Evolutionary conservation across 257 asterid genomes (phyloP).

Genomic region (Perilla frutescens): DNA sequence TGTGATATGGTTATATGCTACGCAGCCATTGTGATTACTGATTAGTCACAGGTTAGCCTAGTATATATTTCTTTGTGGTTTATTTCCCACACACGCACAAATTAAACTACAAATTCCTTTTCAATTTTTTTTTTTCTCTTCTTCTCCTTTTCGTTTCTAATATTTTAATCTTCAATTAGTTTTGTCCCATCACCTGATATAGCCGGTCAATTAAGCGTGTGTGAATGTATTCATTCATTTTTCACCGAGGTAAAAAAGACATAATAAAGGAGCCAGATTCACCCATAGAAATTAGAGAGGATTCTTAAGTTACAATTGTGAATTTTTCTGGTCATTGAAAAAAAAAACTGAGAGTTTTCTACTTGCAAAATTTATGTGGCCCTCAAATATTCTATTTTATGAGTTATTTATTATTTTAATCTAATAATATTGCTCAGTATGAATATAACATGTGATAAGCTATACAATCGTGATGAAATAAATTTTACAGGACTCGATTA

Average conservation of each 20-base stretch:
- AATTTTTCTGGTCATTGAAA: too few relatives aligned
- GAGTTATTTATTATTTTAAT: too few relatives aligned
- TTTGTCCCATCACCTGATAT: slow-evolving; percentile 8
- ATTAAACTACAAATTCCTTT: not conserved
- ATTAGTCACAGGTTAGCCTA: slow-evolving; percentile 10
- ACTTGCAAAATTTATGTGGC: too few relatives aligned
- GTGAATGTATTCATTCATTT: not conserved
- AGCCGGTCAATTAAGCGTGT: slow-evolving; percentile 16
- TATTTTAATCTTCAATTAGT: not conserved
- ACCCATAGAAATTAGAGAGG: too few relatives aligned
- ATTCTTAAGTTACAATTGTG: too few relatives aligned
- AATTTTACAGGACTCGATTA: not conserved
- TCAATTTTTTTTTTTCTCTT: not conserved
- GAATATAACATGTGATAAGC: too few relatives aligned
- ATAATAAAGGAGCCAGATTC: too few relatives aligned
- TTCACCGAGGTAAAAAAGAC: not conserved
- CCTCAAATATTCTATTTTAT: too few relatives aligned
- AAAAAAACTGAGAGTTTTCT: too few relatives aligned
- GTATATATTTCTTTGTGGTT: not conserved
- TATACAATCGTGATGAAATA: not conserved
- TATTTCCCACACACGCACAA: not conserved
- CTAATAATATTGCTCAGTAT: too few relatives aligned
- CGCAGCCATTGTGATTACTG: slow-evolving; percentile 12
- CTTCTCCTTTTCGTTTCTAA: not conserved
- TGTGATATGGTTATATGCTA: not conserved